Evolutionary conservation across 441 rosid species (phyloP).

Genomic region (Aleurites moluccanus): DNA sequence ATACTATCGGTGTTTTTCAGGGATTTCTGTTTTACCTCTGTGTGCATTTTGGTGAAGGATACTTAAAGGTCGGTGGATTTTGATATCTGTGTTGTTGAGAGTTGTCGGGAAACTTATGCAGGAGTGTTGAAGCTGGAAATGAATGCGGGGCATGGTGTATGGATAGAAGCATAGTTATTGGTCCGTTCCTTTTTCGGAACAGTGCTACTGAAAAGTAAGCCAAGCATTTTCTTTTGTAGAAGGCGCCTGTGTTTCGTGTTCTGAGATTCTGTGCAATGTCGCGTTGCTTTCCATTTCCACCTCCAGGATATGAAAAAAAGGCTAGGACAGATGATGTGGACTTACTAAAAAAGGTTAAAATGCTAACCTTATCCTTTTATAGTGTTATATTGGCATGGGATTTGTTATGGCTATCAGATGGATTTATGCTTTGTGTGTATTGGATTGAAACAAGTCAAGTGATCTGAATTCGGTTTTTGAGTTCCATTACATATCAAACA

Average conservation of each 20-base stretch:
- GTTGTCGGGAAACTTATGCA: slow-evolving; percentile 12
- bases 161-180: slow-evolving; percentile 51
- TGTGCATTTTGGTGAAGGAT: not conserved
- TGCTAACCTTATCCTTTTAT: slow-evolving; percentile 4
- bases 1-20: not conserved
- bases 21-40: not conserved
- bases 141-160: slow-evolving; percentile 46
- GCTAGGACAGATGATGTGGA: slow-evolving; percentile 39
- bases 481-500: slow-evolving; percentile 10
- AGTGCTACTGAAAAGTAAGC: slow-evolving; percentile 31
- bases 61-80: slow-evolving; percentile 9
- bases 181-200: slow-evolving; percentile 51
- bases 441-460: not conserved
- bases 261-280: slow-evolving; percentile 46
- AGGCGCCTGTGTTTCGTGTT: slow-evolving; percentile 22
- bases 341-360: slow-evolving; percentile 45
- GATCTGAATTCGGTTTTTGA: not conserved
- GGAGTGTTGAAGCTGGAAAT: slow-evolving; percentile 42
- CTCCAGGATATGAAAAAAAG: slow-evolving; percentile 71
- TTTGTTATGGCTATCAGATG: slow-evolving; percentile 12
- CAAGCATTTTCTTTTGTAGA: slow-evolving; percentile 29
- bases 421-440: not conserved
- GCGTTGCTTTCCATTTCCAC: slow-evolving; percentile 73
- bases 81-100: not conserved
- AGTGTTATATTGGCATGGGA: slow-evolving; percentile 18